Percentiles rank a stretch among this genome's conserved stretches.
These are phyloP conservation scores for Gastrolobium villosum DNA, from an alignment of 306 rosid genomes.

Conservation along the genomic window DNA sequence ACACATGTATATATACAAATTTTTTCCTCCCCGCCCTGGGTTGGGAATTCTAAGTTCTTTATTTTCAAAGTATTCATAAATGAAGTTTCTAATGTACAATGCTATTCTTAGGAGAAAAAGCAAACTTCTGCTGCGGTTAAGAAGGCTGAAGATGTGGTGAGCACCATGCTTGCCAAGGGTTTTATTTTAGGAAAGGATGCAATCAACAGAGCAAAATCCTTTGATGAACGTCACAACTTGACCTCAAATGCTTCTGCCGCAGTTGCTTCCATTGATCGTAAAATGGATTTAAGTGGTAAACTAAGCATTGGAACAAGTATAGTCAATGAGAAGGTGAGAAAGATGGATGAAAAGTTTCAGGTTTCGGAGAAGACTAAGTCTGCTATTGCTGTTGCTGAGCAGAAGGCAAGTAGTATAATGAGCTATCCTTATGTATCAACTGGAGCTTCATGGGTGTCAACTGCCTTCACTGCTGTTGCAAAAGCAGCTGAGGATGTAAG, in stretches of 20 bases:
- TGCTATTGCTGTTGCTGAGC: constrained; percentile 71
- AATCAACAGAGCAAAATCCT: constrained; percentile 69
- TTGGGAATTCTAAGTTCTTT: too few relatives aligned
- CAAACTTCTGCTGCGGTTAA: constrained; percentile 53
- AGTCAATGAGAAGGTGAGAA: constrained; percentile 72
- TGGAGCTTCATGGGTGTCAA: constrained; percentile 77
- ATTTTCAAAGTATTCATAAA: background rate
- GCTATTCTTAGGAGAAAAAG: constrained; percentile 49
- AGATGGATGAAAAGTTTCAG: constrained; percentile 67
- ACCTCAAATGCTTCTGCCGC: constrained; percentile 74
- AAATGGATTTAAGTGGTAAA: constrained; percentile 68
- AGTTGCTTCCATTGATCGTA: constrained; percentile 66
- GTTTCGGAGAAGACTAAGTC: constrained; percentile 70
- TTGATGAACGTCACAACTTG: constrained; percentile 71
- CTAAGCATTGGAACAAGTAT: constrained; percentile 67
- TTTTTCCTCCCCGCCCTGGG: too few relatives aligned
- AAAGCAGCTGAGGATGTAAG: constrained; percentile 77
- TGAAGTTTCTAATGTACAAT: constrained; percentile 18
- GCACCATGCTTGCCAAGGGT: constrained; percentile 85
- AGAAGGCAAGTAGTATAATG: constrained; percentile 70
- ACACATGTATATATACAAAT: too few relatives aligned
- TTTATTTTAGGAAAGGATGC: constrained; percentile 80
- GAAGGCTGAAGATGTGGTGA: constrained; percentile 80
- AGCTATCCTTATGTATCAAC: constrained; percentile 63
- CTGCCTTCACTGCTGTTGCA: constrained; percentile 62